phyloP scores from a whole-genome alignment of 345 rosid genomes.

The Aquilaria malaccensis region DNA sequence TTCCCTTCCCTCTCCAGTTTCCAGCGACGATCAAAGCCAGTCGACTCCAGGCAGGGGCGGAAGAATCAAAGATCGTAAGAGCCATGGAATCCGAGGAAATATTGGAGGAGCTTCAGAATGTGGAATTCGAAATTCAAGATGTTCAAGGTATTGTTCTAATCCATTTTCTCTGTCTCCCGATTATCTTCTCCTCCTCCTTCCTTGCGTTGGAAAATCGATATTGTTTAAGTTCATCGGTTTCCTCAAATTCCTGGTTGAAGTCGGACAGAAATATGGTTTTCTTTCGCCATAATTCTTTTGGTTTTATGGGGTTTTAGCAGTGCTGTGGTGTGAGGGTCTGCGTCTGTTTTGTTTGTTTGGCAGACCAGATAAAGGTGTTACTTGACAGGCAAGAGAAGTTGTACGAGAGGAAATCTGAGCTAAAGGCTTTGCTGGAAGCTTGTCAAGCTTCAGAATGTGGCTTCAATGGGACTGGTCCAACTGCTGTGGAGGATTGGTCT shows the following conservation, averaged over 20 bases:
- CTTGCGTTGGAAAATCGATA: background rate
- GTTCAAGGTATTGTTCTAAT: conserved; percentile 47
- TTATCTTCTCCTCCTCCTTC: background rate
- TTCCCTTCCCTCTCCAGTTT: no score
- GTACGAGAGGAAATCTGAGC: conserved; percentile 59
- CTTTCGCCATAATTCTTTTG: background rate
- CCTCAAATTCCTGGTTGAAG: background rate
- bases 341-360: background rate
- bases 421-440: conserved; percentile 52
- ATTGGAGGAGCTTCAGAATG: conserved; percentile 46
- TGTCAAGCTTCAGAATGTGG: conserved; percentile 32
- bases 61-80: background rate
- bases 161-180: background rate
- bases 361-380: conserved; percentile 65
- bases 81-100: conserved; percentile 46
- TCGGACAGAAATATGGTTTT: no score
- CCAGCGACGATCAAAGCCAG: no score
- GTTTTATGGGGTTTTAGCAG: conserved; percentile 1
- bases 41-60: background rate
- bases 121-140: conserved; percentile 52
- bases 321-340: conserved; percentile 1
- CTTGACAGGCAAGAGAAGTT: conserved; percentile 72
- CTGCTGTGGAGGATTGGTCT: conserved; percentile 48
- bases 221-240: background rate
- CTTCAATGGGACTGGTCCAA: conserved; percentile 18